These are phyloP conservation scores for Penicillium mononematosum DNA, from an alignment of 495 filamentous ascomycete genomes.

Conservation along the genomic window DNA sequence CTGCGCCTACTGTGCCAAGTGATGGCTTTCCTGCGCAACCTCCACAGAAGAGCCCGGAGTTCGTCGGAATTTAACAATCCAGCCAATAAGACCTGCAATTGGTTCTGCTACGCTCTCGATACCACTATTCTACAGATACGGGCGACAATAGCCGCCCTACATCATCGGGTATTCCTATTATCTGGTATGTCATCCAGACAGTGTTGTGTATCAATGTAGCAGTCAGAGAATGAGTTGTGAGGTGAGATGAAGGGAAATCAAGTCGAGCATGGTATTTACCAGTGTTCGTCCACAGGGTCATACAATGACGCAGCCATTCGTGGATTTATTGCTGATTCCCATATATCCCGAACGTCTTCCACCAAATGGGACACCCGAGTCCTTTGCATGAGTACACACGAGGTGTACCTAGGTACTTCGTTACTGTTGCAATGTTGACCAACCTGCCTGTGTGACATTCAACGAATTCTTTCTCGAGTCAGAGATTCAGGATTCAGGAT, in stretches of 20 bases:
- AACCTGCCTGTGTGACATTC: conserved; percentile 20
- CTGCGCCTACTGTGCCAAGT: not conserved
- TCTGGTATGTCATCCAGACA: not conserved
- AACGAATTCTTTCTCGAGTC: conserved; percentile 14
- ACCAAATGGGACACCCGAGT: conserved; percentile 2
- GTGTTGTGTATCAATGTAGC: not conserved
- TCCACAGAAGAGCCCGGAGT: conserved; percentile 1
- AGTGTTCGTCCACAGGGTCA: not conserved
- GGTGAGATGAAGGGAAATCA: not conserved
- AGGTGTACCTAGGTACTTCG: conserved; percentile 13
- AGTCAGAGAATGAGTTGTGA: not conserved
- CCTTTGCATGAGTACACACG: conserved; percentile 1
- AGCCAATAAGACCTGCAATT: not conserved
- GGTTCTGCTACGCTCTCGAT: not conserved
- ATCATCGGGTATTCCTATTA: not conserved
- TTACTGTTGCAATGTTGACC: conserved; percentile 28
- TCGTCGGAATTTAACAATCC: conserved; percentile 1
- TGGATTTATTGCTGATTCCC: not conserved
- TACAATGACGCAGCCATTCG: conserved; percentile 3
- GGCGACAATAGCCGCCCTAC: not conserved
- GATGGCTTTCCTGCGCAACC: not conserved
- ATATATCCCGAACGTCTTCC: not conserved
- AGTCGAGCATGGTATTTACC: not conserved
- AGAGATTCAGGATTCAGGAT: conserved; percentile 1
- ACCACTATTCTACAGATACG: not conserved